Conservation (phyloP, 2,329 filamentous ascomycete species). For the Cladosporium colombiae region DNA sequence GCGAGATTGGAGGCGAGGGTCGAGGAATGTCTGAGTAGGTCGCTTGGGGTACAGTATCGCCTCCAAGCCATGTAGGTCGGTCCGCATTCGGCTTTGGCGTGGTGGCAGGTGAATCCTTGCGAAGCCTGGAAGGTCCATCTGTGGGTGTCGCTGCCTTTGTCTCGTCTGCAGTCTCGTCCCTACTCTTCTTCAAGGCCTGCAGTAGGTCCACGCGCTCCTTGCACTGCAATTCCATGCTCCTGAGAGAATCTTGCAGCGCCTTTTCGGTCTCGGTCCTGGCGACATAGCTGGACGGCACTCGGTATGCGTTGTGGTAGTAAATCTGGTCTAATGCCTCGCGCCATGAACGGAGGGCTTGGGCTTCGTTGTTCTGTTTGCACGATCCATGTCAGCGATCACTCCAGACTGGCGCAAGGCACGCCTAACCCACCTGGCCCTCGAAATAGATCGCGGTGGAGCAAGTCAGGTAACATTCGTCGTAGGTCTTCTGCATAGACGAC, state of each 20-base stretch:
- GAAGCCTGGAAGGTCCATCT: slow-evolving; percentile 19
- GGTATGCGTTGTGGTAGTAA: slow-evolving; percentile 78
- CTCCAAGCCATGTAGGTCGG: slow-evolving; percentile 67
- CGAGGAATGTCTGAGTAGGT: slow-evolving; percentile 80
- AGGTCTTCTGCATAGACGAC: slow-evolving; percentile 89
- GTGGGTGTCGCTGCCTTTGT: slow-evolving; percentile 27
- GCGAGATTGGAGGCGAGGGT: slow-evolving; percentile 52
- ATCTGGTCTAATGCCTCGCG: slow-evolving; percentile 84
- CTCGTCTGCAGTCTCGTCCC: slow-evolving; percentile 53
- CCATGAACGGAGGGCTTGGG: slow-evolving; percentile 89
- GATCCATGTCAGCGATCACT: slow-evolving; percentile 13
- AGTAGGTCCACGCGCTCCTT: slow-evolving; percentile 90
- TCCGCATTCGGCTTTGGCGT: slow-evolving; percentile 18
- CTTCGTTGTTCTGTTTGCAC: slow-evolving; percentile 77
- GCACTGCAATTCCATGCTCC: slow-evolving; percentile 83
- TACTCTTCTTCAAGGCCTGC: slow-evolving; percentile 71
- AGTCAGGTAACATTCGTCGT: slow-evolving; percentile 92
- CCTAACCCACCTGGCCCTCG: slow-evolving; percentile 72
- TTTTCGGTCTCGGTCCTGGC: slow-evolving; percentile 81
- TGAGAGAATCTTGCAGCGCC: slow-evolving; percentile 76
- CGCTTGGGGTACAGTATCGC: slow-evolving; percentile 78
- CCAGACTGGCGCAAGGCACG: slow-evolving; percentile 13
- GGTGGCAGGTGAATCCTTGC: slow-evolving; percentile 16
- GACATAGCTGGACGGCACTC: slow-evolving; percentile 66
- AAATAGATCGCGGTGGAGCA: slow-evolving; percentile 97